These are phyloP conservation scores for Ophiosphaerella korrae DNA, from an alignment of 2,329 filamentous ascomycete genomes.

Conservation along the genomic window DNA sequence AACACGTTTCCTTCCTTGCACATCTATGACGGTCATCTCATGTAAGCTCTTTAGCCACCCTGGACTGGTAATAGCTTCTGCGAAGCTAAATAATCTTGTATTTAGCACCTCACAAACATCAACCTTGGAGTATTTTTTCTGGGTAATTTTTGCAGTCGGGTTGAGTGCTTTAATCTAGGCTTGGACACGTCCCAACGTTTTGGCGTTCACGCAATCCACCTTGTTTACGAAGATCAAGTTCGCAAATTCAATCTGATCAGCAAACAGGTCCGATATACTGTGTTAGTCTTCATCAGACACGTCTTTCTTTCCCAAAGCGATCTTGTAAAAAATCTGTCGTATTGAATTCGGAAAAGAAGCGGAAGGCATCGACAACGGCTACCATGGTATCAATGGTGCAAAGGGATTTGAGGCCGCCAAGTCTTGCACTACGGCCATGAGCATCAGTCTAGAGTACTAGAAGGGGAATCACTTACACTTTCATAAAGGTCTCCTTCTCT, in stretches of 20 bases:
- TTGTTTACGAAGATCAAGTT: slow-evolving; percentile 77
- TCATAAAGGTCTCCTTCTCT: slow-evolving; percentile 52
- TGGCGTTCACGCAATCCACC: slow-evolving; percentile 62
- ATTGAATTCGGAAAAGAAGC: slow-evolving; percentile 73
- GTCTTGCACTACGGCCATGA: slow-evolving; percentile 28
- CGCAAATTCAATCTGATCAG: slow-evolving; percentile 78
- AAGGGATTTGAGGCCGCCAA: slow-evolving; percentile 68
- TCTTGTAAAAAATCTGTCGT: slow-evolving; percentile 70
- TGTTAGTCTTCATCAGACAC: slow-evolving; percentile 68
- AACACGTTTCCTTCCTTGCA: slow-evolving; percentile 59
- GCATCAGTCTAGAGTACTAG: background rate
- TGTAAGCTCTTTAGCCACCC: slow-evolving; percentile 75
- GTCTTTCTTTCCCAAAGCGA: slow-evolving; percentile 62
- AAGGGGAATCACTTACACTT: slow-evolving; percentile 48
- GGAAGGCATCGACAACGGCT: slow-evolving; percentile 75
- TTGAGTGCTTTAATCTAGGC: slow-evolving; percentile 67
- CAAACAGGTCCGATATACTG: slow-evolving; percentile 75
- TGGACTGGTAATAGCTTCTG: slow-evolving; percentile 66
- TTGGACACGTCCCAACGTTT: slow-evolving; percentile 55
- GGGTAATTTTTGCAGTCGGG: slow-evolving; percentile 67
- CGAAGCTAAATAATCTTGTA: slow-evolving; percentile 68
- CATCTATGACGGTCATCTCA: slow-evolving; percentile 67
- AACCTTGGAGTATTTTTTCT: slow-evolving; percentile 64
- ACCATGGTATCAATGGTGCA: slow-evolving; percentile 72
- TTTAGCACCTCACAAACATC: slow-evolving; percentile 68